Evolutionary conservation across 2,329 filamentous ascomycete genomes (phyloP).

Genomic region (Ophiostoma pallidulum): DNA sequence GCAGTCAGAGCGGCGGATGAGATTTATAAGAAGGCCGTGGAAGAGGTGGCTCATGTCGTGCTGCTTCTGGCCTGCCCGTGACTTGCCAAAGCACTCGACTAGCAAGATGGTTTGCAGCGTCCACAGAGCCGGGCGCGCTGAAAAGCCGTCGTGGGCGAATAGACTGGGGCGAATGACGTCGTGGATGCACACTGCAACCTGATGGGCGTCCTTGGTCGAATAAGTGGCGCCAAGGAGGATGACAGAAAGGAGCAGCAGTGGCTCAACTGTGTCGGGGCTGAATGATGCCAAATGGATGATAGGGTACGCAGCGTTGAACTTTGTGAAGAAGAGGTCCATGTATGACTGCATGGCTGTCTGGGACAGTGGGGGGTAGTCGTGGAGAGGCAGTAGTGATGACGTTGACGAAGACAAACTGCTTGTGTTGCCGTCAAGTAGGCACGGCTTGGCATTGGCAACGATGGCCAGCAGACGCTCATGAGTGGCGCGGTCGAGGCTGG

Average conservation of each 20-base stretch:
- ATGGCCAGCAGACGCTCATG: not conserved
- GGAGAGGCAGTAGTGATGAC: no score
- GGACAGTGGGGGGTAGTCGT: constrained; percentile 9
- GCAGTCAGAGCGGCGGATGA: constrained; percentile 16
- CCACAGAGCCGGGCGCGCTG: constrained; percentile 14
- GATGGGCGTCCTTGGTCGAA: constrained; percentile 15
- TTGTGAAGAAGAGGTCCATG: constrained; percentile 10
- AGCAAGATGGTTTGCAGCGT: constrained; percentile 14
- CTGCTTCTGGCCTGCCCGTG: constrained; percentile 16
- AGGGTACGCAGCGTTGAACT: constrained; percentile 15
- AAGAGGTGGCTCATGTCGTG: constrained; percentile 18
- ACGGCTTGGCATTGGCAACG: not conserved
- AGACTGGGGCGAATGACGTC: constrained; percentile 15
- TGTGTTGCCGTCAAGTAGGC: not conserved
- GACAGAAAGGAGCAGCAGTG: constrained; percentile 12
- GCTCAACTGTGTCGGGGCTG: constrained; percentile 1
- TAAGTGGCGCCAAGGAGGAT: constrained; percentile 15
- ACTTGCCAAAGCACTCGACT: constrained; percentile 17
- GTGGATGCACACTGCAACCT: constrained; percentile 16
- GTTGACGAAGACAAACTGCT: no score
- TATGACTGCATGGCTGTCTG: constrained; percentile 8
- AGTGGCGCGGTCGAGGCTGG: constrained; percentile 1
- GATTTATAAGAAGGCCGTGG: constrained; percentile 16
- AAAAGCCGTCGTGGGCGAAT: constrained; percentile 14
- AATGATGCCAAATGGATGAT: constrained; percentile 13